These are phyloP conservation scores for Gnetum montanum DNA, from an alignment of 75 land plant species.

Conservation along the genomic window DNA sequence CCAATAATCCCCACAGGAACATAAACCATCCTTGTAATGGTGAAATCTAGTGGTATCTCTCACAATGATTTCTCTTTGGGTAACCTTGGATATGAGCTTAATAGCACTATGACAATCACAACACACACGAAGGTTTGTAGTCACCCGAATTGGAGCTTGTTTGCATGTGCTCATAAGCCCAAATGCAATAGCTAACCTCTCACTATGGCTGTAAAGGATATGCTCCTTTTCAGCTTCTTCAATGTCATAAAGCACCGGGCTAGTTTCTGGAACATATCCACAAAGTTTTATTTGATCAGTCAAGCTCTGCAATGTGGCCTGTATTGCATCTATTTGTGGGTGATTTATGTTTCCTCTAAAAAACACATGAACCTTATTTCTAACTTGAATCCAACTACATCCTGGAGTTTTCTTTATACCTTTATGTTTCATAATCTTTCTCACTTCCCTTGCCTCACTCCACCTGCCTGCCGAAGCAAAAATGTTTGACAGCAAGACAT, in stretches of 20 bases:
- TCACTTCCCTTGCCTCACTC: slow-evolving; percentile 7
- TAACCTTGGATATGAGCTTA: slow-evolving; percentile 16
- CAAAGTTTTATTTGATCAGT: slow-evolving; percentile 7
- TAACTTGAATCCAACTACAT: slow-evolving; percentile 10
- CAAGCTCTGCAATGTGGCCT: slow-evolving; percentile 8
- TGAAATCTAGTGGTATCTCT: slow-evolving; percentile 20
- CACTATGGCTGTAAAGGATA: slow-evolving; percentile 16
- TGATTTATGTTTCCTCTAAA: slow-evolving; percentile 5
- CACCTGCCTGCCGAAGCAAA: slow-evolving; percentile 9
- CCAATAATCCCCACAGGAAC: slow-evolving; percentile 26
- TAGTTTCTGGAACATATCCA: slow-evolving; percentile 15
- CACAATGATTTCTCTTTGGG: slow-evolving; percentile 15
- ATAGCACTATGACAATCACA: slow-evolving; percentile 17
- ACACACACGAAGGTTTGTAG: slow-evolving; percentile 18
- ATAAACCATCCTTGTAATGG: slow-evolving; percentile 19
- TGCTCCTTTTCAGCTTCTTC: slow-evolving; percentile 2
- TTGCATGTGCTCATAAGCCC: slow-evolving; percentile 22
- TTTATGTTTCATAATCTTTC: slow-evolving; percentile 9
- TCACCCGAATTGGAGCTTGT: slow-evolving; percentile 12
- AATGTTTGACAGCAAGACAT: slow-evolving; percentile 14
- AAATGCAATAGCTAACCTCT: slow-evolving; percentile 27
- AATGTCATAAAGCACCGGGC: slow-evolving; percentile 8
- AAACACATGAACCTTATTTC: slow-evolving; percentile 6
- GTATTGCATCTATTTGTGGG: slow-evolving; percentile 12
- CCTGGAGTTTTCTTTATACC: slow-evolving; percentile 10